Base-by-base conservation (phyloP, 129 eudicot species). In the Kitagawia praeruptora region DNA sequence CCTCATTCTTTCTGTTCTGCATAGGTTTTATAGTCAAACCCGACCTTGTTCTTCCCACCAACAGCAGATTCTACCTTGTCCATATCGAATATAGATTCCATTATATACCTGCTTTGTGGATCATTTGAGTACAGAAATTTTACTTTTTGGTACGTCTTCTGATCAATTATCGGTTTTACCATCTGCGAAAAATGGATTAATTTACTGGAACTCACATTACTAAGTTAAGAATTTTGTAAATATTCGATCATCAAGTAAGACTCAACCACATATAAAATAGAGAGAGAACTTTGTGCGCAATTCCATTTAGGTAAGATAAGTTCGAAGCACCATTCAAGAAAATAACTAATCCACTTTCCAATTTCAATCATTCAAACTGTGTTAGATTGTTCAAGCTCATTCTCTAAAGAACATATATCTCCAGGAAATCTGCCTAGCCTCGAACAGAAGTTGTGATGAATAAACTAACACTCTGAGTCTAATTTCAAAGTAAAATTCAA, bases 101-200 rank as follows among this genome's bases (percentile, higher is more conserved):
- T 80, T 71, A 71, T 27, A 84, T 84, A 80, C 78, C 54, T 51
- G 72, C 79, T 80, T 21, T 75, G 78, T 13, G 83, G 86, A 67
- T 80, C 81, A 46, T 83, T 70, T 6, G 83, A 75, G 75, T 75
- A 44, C n/a, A 70, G 83, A 69, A 84, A 84, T 67, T 37, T 80
- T 39, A 80, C 80, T 76, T 80, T 80, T 51, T 78, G 47, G 72
- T 58, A 72, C 4, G 80, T 81, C 74, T 81, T 84, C 38, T 28
- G 82, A 76, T 84, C 84, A 41, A 84, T 71, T 77, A 81, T 80
- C 34, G 84, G 84, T 51, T 81, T 81, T 46, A 81, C 84, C 82
- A 84, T 19, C 87, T 84, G 78, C 75, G 75, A 10, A 25, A 78
- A 42, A 63, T 63, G 37, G 8, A 61, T 9, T 25, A n/a, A 27